phyloP scores from a whole-genome alignment of 2,329 filamentous ascomycete species.

The Fusarium robinianum region DNA sequence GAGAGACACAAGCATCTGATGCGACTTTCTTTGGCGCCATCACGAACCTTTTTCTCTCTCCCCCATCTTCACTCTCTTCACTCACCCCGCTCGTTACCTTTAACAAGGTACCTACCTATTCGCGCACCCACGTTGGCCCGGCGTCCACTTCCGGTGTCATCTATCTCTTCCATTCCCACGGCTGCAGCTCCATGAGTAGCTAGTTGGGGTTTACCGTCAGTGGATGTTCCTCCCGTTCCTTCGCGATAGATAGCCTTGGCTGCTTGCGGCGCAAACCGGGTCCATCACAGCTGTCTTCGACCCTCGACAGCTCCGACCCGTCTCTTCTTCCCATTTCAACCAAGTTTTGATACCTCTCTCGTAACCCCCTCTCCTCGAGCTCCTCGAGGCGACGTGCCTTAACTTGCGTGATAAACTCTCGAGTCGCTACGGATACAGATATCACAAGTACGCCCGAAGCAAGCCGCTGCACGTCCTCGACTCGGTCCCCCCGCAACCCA shows the following conservation, averaged over 20 bases:
- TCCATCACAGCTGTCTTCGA: slow-evolving; percentile 16
- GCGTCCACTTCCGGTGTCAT: slow-evolving; percentile 5
- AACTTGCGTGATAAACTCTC: not conserved
- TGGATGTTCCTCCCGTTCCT: slow-evolving; percentile 14
- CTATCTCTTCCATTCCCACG: slow-evolving; percentile 5
- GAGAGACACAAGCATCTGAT: no score
- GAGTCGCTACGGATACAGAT: no score
- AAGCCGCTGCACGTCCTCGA: slow-evolving; percentile 3
- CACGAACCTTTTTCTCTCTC: slow-evolving; percentile 7
- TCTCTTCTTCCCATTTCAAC: not conserved
- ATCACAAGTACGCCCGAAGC: not conserved
- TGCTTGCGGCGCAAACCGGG: slow-evolving; percentile 30
- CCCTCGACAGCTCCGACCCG: slow-evolving; percentile 2
- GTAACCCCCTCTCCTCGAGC: no score
- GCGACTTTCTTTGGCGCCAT: slow-evolving; percentile 19
- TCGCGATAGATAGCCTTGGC: slow-evolving; percentile 20
- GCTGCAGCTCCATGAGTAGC: slow-evolving; percentile 7
- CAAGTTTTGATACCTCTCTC: not conserved
- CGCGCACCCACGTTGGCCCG: not conserved
- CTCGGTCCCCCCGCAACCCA: slow-evolving; percentile 15
- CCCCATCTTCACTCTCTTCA: not conserved
- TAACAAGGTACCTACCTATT: no score
- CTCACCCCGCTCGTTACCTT: no score
- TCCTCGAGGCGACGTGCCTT: not conserved
- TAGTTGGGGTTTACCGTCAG: slow-evolving; percentile 9